A percentile compares a stretch with the other conserved stretches of the same genome.
These are phyloP conservation scores for Aspergillus bridgeri DNA, from an alignment of 495 filamentous ascomycete species.

Conservation along the genomic window DNA sequence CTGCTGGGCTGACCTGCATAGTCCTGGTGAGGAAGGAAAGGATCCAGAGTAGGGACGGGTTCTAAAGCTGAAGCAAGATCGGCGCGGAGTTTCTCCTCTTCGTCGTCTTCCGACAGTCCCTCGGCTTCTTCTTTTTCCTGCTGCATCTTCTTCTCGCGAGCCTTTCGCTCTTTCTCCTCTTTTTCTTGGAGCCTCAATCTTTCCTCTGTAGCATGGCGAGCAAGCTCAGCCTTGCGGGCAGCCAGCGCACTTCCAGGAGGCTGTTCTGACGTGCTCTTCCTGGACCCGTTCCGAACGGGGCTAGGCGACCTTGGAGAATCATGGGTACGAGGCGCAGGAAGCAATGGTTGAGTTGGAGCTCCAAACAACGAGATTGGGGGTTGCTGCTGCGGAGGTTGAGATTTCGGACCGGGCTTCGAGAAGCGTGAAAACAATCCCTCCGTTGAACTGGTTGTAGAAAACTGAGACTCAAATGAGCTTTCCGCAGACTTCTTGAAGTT, in stretches of 20 bases:
- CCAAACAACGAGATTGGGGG: slow-evolving; percentile 56
- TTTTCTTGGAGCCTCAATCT: neutral
- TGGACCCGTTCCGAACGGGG: slow-evolving; percentile 57
- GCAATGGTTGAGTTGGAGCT: slow-evolving; percentile 58
- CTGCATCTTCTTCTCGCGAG: slow-evolving; percentile 12
- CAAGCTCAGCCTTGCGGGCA: slow-evolving; percentile 40
- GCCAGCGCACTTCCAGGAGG: slow-evolving; percentile 33
- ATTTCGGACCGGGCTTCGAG: slow-evolving; percentile 19
- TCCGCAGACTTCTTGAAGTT: slow-evolving; percentile 58
- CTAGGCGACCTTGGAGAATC: slow-evolving; percentile 76
- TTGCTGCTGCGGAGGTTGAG: slow-evolving; percentile 5
- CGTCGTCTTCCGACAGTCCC: slow-evolving; percentile 55
- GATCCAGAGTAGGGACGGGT: slow-evolving; percentile 51
- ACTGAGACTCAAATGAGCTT: slow-evolving; percentile 60
- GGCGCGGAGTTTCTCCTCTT: slow-evolving; percentile 59
- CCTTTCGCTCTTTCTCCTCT: neutral
- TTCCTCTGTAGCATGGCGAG: slow-evolving; percentile 18
- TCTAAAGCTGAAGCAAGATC: slow-evolving; percentile 52
- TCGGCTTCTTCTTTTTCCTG: slow-evolving; percentile 40
- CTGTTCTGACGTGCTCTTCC: slow-evolving; percentile 43
- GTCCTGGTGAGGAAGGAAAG: slow-evolving; percentile 67
- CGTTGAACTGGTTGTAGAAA: slow-evolving; percentile 31
- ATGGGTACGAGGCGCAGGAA: slow-evolving; percentile 43
- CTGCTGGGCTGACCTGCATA: slow-evolving; percentile 57
- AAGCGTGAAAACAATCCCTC: slow-evolving; percentile 43